Evolutionary conservation across 2,329 filamentous ascomycete genomes (phyloP), one percentile per base, ranked within the genome.

Genomic region (Trichoderma hamatum): DNA sequence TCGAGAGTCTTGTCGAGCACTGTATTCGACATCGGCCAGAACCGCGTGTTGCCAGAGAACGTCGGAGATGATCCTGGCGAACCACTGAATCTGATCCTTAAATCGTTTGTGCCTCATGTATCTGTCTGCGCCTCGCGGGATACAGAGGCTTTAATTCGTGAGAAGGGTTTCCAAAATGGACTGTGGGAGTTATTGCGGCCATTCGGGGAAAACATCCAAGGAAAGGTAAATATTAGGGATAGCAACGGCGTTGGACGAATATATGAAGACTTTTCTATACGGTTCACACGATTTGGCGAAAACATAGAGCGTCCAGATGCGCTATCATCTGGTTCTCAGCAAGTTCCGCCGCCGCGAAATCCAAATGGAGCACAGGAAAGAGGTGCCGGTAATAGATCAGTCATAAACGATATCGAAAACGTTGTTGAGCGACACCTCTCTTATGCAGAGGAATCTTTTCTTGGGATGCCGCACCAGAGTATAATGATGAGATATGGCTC

Each of bases 231-330:
- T 3, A 90, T 98, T 67, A 85, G 96, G 74, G 96, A 99, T 80
- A 97, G 94, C 76, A 89, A 92, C 73, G 95, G 96, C 10, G 88
- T 90, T 54, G 94, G 93, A 77, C 89, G 89, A 76, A 87, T 88
- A 49, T 95, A 92, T 82, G 95, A 97, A 67, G 94, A 98, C 78
- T 99, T 94, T 79, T 91, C 93, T 1, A 86, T 99, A 69, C 90
- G 93, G 67, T 97, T 99, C 78, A 89, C 91, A 5, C 87, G 88
- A 69, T 87, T 96, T 67, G 89, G 89, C 1, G 83, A 86, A 72
- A 83, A 85, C 26, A 76, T 89, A 19, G 85, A 88, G 73, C 79
- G 82, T 60, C 84, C 85, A 1, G 83, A 86, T 64, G 78, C 82
- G 11, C 74, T 75, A 19, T 71, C 75, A 11, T 75, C 75, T 0